Base-by-base conservation (phyloP, 2,329 filamentous ascomycete species). In the Remersonia thermophila region DNA sequence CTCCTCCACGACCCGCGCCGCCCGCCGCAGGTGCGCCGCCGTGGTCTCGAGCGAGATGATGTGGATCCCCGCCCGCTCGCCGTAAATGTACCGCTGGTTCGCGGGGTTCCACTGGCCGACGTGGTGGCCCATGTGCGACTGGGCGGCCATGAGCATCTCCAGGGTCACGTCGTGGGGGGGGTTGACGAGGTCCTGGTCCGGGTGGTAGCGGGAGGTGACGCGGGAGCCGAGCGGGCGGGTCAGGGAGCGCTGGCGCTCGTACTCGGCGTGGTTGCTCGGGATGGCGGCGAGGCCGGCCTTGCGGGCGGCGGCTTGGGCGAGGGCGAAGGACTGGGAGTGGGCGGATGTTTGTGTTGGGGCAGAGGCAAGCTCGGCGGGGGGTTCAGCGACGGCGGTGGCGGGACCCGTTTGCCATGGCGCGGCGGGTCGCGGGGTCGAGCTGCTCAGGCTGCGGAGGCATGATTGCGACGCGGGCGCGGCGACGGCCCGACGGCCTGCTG, bases 1-100 rank as follows among this genome's bases (percentile, higher is more conserved):
- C 53, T 86, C 85, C 53, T 87, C 78, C 2, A 96, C 85, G 3
- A 98, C 77, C 50, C 87, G 83, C n/a, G 86, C 85, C 4, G 91
- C 87, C 34, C 91, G 78, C n/a, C 89, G 78, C 37, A 98, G 71
- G 60, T 96, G 80, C 12, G 86, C 80, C 11, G 86, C 85, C 23
- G 83, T 96, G 41, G 77, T 71, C 56, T 98, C 91, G 3, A 96
- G 77, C 8, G 80, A 82, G 58, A 98, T 94, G 56, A 98, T 86
- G 62, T 95, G 89, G 42, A 93, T 79, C 12, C 82, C 85, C 48
- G 91, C 73, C 30, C 91, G 73, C 43, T 93, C 74, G 50, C 91
- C 91, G 56, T 83, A 87, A 56, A 98, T 96, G 63, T 96, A 96
- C 47, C 83, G 75, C 46, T 86, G 80, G 63, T 96, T 98, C 35